These are phyloP conservation scores for Hordeum pubiflorum DNA, from an alignment of 202 grass and related monocot species.

Conservation along the genomic window DNA sequence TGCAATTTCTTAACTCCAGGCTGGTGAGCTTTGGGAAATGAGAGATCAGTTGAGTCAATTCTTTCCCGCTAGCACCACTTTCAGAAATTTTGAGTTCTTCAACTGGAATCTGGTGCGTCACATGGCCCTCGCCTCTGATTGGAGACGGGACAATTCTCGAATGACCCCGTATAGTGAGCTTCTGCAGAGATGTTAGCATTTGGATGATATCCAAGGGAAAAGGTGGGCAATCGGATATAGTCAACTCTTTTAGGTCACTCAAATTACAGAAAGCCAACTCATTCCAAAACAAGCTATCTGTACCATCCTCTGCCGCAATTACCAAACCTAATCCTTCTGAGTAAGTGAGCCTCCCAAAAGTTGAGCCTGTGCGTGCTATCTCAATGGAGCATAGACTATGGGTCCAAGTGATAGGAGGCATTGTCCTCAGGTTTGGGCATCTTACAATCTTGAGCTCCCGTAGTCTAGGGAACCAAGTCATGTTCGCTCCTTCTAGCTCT, in stretches of 20 bases:
- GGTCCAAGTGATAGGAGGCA: constrained; percentile 7
- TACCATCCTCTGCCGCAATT: rapidly evolving
- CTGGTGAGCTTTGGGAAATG: not conserved
- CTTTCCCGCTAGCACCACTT: not conserved
- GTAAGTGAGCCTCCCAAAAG: rapidly evolving
- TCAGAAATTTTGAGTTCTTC: rapidly evolving
- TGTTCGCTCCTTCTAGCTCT: too few species aligned
- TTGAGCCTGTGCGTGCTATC: not conserved
- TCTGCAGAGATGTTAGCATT: not conserved
- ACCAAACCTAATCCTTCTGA: rapidly evolving
- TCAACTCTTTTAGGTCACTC: not conserved
- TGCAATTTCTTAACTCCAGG: rapidly evolving
- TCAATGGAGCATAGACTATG: too few species aligned
- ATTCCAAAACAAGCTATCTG: not conserved
- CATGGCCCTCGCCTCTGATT: too few species aligned
- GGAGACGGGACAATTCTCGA: not conserved
- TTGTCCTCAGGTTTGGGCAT: not conserved
- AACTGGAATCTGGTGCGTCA: not conserved
- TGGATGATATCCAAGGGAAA: not conserved
- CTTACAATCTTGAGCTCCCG: not conserved
- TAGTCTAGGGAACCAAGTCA: not conserved
- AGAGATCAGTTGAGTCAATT: not conserved
- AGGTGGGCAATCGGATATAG: not conserved
- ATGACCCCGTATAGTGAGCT: rapidly evolving
- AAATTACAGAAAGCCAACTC: not conserved